These are phyloP conservation scores for Gymnopilus dilepis DNA, from an alignment of 768 basidiomycete species.

Conservation along the genomic window DNA sequence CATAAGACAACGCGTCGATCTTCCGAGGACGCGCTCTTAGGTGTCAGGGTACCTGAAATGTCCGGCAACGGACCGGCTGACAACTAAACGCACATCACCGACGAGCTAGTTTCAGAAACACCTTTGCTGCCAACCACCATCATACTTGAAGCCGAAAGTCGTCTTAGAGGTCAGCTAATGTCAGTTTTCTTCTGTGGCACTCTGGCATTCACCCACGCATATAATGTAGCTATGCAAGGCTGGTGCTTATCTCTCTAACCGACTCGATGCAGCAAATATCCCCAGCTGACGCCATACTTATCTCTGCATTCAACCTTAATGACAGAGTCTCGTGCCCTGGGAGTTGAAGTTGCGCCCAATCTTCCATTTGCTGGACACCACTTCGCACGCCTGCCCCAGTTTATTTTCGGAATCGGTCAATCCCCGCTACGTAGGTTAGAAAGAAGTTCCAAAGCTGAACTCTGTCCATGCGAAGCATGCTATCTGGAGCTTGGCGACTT, in stretches of 20 bases:
- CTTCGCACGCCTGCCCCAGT: background rate
- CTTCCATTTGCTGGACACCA: background rate
- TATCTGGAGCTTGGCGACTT: conserved; percentile 16
- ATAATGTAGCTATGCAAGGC: background rate
- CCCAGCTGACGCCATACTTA: background rate
- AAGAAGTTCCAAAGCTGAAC: background rate
- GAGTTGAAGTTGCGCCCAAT: background rate
- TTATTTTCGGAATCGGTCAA: conserved; percentile 3
- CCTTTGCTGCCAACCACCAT: background rate
- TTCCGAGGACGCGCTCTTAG: too few species aligned
- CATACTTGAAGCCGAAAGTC: background rate
- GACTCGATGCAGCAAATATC: background rate
- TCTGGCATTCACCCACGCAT: too few species aligned
- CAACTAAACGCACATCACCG: background rate
- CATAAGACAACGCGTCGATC: too few species aligned
- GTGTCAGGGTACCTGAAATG: too few species aligned
- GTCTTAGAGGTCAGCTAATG: background rate
- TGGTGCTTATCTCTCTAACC: background rate
- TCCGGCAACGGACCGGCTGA: background rate
- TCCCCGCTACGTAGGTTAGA: background rate
- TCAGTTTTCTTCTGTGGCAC: too few species aligned
- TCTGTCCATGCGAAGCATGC: conserved; percentile 18
- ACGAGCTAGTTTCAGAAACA: background rate
- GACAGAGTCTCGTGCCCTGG: conserved; percentile 3
- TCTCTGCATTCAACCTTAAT: background rate